Evolutionary conservation across 1,284 basidiomycete species (phyloP).

Genomic region (Cerrena zonata): DNA sequence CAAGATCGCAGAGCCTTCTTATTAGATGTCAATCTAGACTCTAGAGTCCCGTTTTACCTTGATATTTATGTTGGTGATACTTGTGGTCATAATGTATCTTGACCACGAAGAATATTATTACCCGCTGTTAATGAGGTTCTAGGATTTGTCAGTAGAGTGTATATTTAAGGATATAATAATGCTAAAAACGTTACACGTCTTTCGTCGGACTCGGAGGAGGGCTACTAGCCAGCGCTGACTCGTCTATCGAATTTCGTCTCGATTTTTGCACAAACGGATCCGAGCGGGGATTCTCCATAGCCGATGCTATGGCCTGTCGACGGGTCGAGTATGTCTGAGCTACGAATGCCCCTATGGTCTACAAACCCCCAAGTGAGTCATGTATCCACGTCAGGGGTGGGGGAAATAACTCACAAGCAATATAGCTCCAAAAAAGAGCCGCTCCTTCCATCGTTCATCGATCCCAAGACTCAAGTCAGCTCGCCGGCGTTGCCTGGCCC

Average conservation of each 20-base stretch:
- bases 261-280: neutral
- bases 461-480: conserved; percentile 29
- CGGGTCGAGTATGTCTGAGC: conserved; percentile 23
- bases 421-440: conserved; percentile 43
- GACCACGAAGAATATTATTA: no score
- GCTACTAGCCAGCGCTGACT: neutral
- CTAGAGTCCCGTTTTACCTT: no score
- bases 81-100: no score
- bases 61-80: no score
- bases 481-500: conserved; percentile 37
- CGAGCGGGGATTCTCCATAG: neutral
- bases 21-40: no score
- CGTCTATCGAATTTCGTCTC: neutral
- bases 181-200: no score
- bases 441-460: conserved; percentile 55
- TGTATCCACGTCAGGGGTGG: no score
- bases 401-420: conserved; percentile 37
- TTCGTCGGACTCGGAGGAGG: neutral
- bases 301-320: conserved; percentile 15
- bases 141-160: no score
- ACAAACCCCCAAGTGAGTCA: no score
- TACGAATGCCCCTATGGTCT: conserved; percentile 24
- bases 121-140: no score
- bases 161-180: no score
- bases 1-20: no score